A percentile compares a stretch with the other conserved stretches of the same genome.
phyloP scores from a whole-genome alignment of 1,284 basidiomycete genomes.

The Phylloboletellus chloephorus region DNA sequence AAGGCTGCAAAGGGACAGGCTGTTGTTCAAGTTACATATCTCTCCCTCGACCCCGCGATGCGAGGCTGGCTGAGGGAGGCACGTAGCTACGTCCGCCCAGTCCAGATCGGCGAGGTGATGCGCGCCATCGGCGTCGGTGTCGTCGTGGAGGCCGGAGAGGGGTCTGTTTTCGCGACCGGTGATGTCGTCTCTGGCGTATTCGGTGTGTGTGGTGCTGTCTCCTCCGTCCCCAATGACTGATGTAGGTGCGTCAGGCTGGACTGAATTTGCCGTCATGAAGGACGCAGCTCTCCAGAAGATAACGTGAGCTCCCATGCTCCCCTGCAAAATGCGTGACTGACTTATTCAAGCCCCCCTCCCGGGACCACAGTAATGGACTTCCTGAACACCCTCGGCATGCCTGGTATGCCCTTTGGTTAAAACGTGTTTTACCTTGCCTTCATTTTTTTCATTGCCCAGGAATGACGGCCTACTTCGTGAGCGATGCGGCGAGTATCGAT shows the following conservation, averaged over 20 bases:
- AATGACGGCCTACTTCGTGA: conserved; percentile 79
- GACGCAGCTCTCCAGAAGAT: conserved; percentile 51
- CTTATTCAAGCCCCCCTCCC: conserved; percentile 40
- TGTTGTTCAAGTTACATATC: conserved; percentile 68
- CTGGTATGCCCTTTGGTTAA: conserved; percentile 41
- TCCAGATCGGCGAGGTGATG: conserved; percentile 83
- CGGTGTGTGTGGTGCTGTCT: conserved; percentile 40
- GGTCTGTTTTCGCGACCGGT: conserved; percentile 53
- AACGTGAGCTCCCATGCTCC: conserved; percentile 20
- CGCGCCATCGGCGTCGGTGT: conserved; percentile 66
- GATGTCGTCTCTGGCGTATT: conserved; percentile 57
- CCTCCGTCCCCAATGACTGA: conserved; percentile 5
- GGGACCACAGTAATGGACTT: conserved; percentile 67
- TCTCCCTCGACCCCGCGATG: conserved; percentile 84
- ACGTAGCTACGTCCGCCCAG: conserved; percentile 65
- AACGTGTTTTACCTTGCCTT: background rate
- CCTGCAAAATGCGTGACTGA: background rate
- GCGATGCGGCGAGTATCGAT: conserved; percentile 11
- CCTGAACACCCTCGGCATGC: conserved; percentile 68
- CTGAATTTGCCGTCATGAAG: conserved; percentile 65
- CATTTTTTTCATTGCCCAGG: conserved; percentile 38
- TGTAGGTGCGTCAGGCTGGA: conserved; percentile 53
- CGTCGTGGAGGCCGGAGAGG: conserved; percentile 56
- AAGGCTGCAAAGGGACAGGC: conserved; percentile 55
- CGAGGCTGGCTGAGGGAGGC: conserved; percentile 72